phyloP scores from a whole-genome alignment of 768 basidiomycete genomes.

The Tylopilus balloui region DNA sequence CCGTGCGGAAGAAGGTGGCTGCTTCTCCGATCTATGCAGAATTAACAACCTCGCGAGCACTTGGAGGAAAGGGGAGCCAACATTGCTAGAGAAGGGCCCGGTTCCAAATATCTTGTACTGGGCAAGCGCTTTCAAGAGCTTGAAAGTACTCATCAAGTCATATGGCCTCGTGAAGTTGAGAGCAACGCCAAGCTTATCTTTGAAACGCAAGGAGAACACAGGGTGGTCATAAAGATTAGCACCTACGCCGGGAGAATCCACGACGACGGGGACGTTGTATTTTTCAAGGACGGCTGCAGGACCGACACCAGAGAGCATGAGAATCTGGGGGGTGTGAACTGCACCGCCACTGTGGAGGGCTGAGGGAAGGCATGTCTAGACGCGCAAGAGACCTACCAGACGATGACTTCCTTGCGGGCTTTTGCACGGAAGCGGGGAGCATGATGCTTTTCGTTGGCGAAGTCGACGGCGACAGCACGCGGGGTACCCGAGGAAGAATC shows the following conservation, averaged over 20 bases:
- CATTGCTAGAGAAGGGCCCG: conserved; percentile 54
- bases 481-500: conserved; percentile 37
- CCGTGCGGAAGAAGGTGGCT: conserved; percentile 31
- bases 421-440: conserved; percentile 37
- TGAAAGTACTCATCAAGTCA: conserved; percentile 15
- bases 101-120: conserved; percentile 43
- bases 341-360: conserved; percentile 47
- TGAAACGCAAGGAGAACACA: conserved; percentile 47
- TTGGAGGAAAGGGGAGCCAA: conserved; percentile 20
- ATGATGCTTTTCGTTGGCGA: conserved; percentile 33
- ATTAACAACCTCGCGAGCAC: neutral
- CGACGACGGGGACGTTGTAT: conserved; percentile 50
- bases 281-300: conserved; percentile 52
- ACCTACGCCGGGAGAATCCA: conserved; percentile 73
- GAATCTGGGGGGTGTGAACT: conserved; percentile 61
- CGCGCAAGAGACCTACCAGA: conserved; percentile 42
- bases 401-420: conserved; percentile 55
- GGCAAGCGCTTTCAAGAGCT: conserved; percentile 30
- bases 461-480: conserved; percentile 61
- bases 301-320: conserved; percentile 76
- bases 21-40: conserved; percentile 25
- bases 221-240: conserved; percentile 68
- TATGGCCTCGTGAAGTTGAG: conserved; percentile 37
- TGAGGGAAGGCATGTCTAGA: neutral
- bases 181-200: conserved; percentile 45